Percentiles rank a stretch among this genome's conserved stretches.
phyloP scores from a whole-genome alignment of 371 early-diverging fungal genomes.

The Mortierella polycephala region DNA sequence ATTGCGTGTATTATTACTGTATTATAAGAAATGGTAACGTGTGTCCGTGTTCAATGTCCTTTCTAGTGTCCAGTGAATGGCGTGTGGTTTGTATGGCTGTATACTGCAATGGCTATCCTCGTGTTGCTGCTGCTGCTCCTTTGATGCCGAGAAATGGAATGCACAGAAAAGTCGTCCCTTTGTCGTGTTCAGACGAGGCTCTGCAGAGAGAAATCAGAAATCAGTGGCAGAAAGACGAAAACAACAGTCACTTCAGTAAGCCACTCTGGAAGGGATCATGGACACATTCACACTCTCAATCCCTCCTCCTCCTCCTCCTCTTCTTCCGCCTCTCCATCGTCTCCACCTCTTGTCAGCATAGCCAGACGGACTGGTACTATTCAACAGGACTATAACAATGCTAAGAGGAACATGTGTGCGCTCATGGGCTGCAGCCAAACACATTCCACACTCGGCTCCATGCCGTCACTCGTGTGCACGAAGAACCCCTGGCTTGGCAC shows the following conservation, averaged over 20 bases:
- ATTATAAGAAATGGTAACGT: neutral
- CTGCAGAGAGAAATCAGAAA: too few relatives aligned
- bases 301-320: neutral
- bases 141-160: too few relatives aligned
- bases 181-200: too few relatives aligned
- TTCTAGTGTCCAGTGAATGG: neutral
- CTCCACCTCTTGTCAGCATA: neutral
- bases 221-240: too few relatives aligned
- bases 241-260: too few relatives aligned
- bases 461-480: neutral
- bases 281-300: neutral
- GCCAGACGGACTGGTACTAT: neutral
- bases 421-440: constrained; percentile 7
- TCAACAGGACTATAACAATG: neutral
- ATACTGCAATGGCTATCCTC: neutral
- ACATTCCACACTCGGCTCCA: neutral
- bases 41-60: neutral
- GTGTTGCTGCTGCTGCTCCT: neutral
- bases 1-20: constrained; percentile 11
- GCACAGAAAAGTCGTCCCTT: too few relatives aligned
- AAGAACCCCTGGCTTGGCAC: neutral
- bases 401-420: constrained; percentile 17
- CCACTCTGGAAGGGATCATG: too few relatives aligned
- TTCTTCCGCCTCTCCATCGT: neutral
- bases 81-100: neutral